Evolutionary conservation across 2,329 filamentous ascomycete species (phyloP).

Genomic region (Tolypocladium sp.): DNA sequence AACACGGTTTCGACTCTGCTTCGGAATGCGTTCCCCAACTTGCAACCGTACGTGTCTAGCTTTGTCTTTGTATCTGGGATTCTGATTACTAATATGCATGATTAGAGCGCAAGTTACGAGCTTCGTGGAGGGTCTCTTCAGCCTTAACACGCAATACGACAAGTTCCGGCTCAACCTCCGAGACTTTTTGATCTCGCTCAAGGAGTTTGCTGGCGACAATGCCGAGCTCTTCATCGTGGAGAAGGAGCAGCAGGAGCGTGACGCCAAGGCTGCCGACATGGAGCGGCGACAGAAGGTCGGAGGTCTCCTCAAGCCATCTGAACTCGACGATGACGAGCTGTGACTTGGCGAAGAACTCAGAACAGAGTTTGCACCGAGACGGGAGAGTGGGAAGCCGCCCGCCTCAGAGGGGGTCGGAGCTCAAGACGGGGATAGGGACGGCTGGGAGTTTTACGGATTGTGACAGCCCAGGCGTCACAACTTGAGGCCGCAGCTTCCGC

Average conservation of each 20-base stretch:
- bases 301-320: conserved; percentile 92
- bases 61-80: neutral
- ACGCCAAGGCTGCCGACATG: conserved; percentile 79
- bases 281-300: conserved; percentile 92
- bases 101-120: conserved; percentile 71
- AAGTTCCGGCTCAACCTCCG: conserved; percentile 94
- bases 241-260: conserved; percentile 82
- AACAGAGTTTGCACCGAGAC: conserved; percentile 44
- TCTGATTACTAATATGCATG: conserved; percentile 21
- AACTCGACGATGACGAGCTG: conserved; percentile 83
- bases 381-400: conserved; percentile 9
- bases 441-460: conserved; percentile 59
- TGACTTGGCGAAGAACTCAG: conserved; percentile 71
- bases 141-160: conserved; percentile 77
- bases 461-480: conserved; percentile 19
- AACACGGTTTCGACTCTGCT: conserved; percentile 80
- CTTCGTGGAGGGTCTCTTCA: conserved; percentile 86
- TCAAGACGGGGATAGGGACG: conserved; percentile 32
- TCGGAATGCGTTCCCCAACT: conserved; percentile 85
- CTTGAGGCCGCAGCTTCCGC: neutral
- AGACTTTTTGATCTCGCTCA: conserved; percentile 94
- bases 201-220: conserved; percentile 95
- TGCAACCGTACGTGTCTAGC: conserved; percentile 64
- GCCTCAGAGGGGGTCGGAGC: conserved; percentile 15
- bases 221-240: conserved; percentile 89